These are phyloP conservation scores for Pyrenula massariospora DNA, from an alignment of 495 filamentous ascomycete species.

Conservation along the genomic window DNA sequence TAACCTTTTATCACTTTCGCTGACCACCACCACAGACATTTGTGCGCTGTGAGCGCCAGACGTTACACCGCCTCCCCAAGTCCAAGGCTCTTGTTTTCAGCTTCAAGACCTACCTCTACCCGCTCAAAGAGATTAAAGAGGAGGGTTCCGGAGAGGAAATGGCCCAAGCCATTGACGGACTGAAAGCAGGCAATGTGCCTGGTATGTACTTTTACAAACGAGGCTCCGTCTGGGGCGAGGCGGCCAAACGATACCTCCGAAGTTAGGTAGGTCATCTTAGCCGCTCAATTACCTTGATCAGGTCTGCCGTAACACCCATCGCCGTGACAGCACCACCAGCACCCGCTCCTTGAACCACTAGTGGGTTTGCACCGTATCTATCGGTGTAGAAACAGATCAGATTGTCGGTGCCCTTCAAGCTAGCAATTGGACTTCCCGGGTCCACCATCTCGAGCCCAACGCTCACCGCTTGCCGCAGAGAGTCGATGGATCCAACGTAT, in stretches of 20 bases:
- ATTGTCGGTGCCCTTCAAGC: conserved; percentile 92
- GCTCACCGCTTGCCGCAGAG: conserved; percentile 60
- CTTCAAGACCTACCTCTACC: conserved; percentile 73
- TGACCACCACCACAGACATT: conserved; percentile 22
- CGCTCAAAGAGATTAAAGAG: conserved; percentile 51
- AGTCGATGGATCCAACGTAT: conserved; percentile 88
- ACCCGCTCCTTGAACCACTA: conserved; percentile 90
- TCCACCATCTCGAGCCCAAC: conserved; percentile 85
- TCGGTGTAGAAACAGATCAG: conserved; percentile 97
- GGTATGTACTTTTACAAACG: conserved; percentile 61
- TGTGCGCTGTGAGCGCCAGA: conserved; percentile 66
- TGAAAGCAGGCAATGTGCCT: conserved; percentile 55
- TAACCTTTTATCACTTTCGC: background rate
- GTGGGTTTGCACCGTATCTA: conserved; percentile 76
- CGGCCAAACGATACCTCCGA: conserved; percentile 46
- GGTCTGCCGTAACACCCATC: conserved; percentile 85
- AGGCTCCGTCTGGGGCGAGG: conserved; percentile 52
- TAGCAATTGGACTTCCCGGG: conserved; percentile 74
- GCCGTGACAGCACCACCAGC: conserved; percentile 93
- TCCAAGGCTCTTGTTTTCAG: conserved; percentile 59
- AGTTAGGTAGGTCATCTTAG: conserved; percentile 17
- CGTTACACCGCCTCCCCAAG: conserved; percentile 57
- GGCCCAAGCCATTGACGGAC: conserved; percentile 60
- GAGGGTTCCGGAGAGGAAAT: conserved; percentile 57
- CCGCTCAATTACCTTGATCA: conserved; percentile 67